Evolutionary conservation across 129 eudicot species (phyloP).

Genomic region (Pulicaria dysenterica): DNA sequence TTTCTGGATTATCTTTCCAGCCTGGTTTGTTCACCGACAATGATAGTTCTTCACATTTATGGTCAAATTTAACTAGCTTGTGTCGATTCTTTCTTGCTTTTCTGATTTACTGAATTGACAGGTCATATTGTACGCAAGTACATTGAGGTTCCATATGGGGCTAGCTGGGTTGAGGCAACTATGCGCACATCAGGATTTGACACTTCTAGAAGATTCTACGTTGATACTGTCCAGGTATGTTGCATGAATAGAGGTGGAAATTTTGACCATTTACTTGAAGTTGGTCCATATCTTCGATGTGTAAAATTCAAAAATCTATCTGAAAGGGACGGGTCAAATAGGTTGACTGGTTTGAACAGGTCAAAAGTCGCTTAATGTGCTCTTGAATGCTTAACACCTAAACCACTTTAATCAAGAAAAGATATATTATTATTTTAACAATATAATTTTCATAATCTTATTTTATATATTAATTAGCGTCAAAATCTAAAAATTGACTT

Average conservation of each 20-base stretch:
- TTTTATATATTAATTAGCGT: not conserved
- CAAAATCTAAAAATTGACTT: not conserved
- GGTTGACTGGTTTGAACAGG: not conserved
- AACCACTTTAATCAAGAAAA: not conserved
- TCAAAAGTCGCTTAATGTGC: not conserved
- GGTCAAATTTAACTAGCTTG: not conserved
- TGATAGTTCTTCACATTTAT: not conserved
- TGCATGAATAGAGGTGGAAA: conserved; percentile 5
- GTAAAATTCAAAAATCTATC: not conserved
- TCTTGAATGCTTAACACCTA: not conserved
- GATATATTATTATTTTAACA: not conserved
- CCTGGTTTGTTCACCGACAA: conserved; percentile 59
- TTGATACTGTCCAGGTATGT: conserved; percentile 81
- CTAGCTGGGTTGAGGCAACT: conserved; percentile 93
- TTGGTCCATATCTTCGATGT: not conserved
- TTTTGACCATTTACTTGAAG: not conserved
- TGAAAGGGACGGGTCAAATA: too few relatives aligned
- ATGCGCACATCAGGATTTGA: conserved; percentile 88
- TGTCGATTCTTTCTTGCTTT: not conserved
- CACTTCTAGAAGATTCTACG: conserved; percentile 83
- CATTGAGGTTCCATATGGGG: conserved; percentile 89
- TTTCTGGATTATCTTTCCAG: conserved; percentile 69
- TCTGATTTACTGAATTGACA: conserved; percentile 35
- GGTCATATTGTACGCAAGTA: conserved; percentile 88
- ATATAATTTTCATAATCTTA: not conserved